phyloP scores from a whole-genome alignment of 108 stramenopile genomes.

The Fistulifera pelliculosa region DNA sequence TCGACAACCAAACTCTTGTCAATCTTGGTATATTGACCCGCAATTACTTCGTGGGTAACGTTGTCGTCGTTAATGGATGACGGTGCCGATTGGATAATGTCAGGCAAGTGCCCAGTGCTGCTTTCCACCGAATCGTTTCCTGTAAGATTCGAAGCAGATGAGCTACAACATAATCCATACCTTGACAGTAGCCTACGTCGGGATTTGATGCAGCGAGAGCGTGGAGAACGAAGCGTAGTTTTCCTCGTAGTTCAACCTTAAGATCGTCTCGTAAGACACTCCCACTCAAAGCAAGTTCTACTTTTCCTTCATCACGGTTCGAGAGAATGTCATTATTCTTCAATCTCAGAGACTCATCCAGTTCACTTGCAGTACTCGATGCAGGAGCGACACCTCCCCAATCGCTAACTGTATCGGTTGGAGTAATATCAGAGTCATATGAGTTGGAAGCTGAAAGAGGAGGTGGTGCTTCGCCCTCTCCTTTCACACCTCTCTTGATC shows the following conservation, averaged over 20 bases:
- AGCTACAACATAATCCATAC: slow-evolving; percentile 87
- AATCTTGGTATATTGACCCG: slow-evolving; percentile 18
- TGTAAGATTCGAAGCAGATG: slow-evolving; percentile 80
- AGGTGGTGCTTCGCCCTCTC: slow-evolving; percentile 28
- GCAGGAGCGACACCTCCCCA: slow-evolving; percentile 77
- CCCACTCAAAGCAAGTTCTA: slow-evolving; percentile 51
- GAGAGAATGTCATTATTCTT: neutral
- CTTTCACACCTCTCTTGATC: slow-evolving; percentile 52
- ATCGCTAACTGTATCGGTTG: slow-evolving; percentile 79
- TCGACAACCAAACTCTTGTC: slow-evolving; percentile 59
- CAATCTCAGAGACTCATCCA: neutral
- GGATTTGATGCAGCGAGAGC: slow-evolving; percentile 67
- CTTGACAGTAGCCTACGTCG: slow-evolving; percentile 83
- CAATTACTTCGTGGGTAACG: slow-evolving; percentile 2
- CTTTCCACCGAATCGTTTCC: slow-evolving; percentile 68
- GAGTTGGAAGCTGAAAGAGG: neutral
- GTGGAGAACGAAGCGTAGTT: slow-evolving; percentile 71
- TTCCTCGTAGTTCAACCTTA: slow-evolving; percentile 68
- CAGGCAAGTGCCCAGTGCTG: slow-evolving; percentile 43
- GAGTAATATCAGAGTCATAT: slow-evolving; percentile 16
- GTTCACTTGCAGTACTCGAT: slow-evolving; percentile 19
- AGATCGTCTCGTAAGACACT: slow-evolving; percentile 67
- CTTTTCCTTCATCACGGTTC: neutral
- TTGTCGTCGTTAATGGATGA: neutral
- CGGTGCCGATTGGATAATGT: slow-evolving; percentile 10